A percentile compares a stretch with the other conserved stretches of the same genome.
Conservation (phyloP, 2,329 filamentous ascomycete species). For the Beauveria australis region DNA sequence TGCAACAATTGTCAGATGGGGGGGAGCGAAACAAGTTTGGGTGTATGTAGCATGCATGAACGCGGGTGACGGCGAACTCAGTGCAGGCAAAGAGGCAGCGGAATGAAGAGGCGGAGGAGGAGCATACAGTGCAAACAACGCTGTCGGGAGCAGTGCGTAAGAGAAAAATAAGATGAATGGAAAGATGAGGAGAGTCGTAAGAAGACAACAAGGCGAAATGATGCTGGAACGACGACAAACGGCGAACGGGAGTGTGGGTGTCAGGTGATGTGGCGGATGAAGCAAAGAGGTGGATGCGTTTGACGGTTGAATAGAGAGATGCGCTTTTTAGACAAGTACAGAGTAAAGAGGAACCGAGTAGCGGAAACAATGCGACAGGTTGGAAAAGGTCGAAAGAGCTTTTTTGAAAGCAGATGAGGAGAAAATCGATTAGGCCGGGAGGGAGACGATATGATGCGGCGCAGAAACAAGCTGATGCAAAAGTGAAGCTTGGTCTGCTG, state of each 20-base stretch:
- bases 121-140: not conserved
- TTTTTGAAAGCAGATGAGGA: not conserved
- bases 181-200: not conserved
- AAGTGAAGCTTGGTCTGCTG: not conserved
- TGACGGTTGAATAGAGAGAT: not conserved
- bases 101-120: not conserved
- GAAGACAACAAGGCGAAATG: not conserved
- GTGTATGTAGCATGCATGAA: not conserved
- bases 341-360: not conserved
- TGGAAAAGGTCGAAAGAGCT: not conserved
- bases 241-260: not conserved
- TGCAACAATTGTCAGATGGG: slow-evolving; percentile 3
- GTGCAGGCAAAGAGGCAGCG: not conserved
- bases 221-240: slow-evolving; percentile 1
- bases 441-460: not conserved
- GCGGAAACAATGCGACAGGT: not conserved
- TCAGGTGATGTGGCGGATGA: not conserved
- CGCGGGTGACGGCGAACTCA: not conserved
- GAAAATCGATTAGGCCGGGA: not conserved
- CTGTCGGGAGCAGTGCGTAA: not conserved
- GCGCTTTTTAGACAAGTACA: not conserved
- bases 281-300: slow-evolving; percentile 1
- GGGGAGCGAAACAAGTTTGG: not conserved
- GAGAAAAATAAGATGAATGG: not conserved
- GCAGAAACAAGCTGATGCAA: not conserved